Conservation (phyloP, 768 basidiomycete species). For the Rhodocollybia butyracea region DNA sequence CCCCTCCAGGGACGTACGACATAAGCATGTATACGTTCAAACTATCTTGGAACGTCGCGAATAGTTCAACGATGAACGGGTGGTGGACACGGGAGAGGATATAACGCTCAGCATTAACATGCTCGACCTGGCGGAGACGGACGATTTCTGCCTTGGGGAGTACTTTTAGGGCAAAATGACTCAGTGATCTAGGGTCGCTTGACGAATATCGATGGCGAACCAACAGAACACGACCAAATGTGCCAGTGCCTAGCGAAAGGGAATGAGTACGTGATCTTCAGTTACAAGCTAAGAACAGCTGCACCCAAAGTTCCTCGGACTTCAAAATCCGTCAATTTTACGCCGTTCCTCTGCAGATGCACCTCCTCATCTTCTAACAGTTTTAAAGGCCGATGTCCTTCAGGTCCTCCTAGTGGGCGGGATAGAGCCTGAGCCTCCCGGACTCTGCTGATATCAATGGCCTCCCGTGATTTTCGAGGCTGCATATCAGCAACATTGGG, state of each 20-base stretch:
- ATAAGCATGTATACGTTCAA: constrained; percentile 98
- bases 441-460: constrained; percentile 7
- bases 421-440: neutral
- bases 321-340: constrained; percentile 77
- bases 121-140: constrained; percentile 91
- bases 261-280: neutral
- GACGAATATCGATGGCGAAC: constrained; percentile 66
- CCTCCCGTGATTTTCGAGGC: constrained; percentile 7
- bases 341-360: constrained; percentile 55
- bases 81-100: constrained; percentile 91
- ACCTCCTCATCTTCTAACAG: constrained; percentile 69
- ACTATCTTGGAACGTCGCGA: constrained; percentile 92
- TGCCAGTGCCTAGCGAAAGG: constrained; percentile 75
- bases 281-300: constrained; percentile 16
- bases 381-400: constrained; percentile 42
- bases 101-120: constrained; percentile 94
- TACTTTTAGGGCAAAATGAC: constrained; percentile 86
- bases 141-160: constrained; percentile 84
- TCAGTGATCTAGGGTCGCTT: constrained; percentile 45
- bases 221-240: constrained; percentile 90
- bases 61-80: constrained; percentile 96
- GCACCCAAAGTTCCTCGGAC: constrained; percentile 74
- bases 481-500: neutral
- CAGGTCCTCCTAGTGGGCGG: neutral
- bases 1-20: constrained; percentile 94